A percentile compares a stretch with the other conserved stretches of the same genome.
These are phyloP conservation scores for Rhynchosporium graminicola DNA, from an alignment of 2,329 filamentous ascomycete species.

Conservation along the genomic window DNA sequence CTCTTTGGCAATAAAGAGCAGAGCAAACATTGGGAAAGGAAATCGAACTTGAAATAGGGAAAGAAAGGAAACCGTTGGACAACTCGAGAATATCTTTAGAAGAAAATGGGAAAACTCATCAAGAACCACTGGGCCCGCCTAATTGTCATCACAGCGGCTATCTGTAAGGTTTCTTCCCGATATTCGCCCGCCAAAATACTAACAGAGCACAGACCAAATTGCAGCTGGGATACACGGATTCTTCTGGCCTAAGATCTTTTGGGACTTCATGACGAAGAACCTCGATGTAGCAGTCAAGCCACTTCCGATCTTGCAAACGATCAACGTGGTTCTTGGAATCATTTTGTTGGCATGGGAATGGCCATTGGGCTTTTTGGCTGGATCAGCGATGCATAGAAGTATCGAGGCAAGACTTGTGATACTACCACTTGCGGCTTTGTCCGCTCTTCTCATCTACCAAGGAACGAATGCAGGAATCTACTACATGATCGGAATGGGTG, in stretches of 20 bases:
- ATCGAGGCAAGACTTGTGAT: slow-evolving; percentile 83
- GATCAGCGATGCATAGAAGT: slow-evolving; percentile 77
- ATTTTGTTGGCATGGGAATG: slow-evolving; percentile 85
- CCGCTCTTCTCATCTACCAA: slow-evolving; percentile 82
- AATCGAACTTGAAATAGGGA: slow-evolving; percentile 14
- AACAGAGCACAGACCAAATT: slow-evolving; percentile 69
- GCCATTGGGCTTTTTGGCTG: slow-evolving; percentile 78
- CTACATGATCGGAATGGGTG: slow-evolving; percentile 79
- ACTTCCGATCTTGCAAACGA: slow-evolving; percentile 81
- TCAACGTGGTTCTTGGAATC: slow-evolving; percentile 84
- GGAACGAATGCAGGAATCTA: slow-evolving; percentile 90
- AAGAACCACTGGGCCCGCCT: slow-evolving; percentile 99
- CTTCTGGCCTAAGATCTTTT: slow-evolving; percentile 99
- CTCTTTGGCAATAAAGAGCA: slow-evolving; percentile 22
- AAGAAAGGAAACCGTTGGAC: neutral
- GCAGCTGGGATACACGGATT: slow-evolving; percentile 80
- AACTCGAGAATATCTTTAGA: slow-evolving; percentile 23
- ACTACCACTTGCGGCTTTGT: slow-evolving; percentile 75
- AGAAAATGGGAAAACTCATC: slow-evolving; percentile 85
- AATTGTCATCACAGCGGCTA: slow-evolving; percentile 82
- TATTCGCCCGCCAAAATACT: slow-evolving; percentile 20
- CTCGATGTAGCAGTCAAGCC: slow-evolving; percentile 85
- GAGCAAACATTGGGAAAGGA: slow-evolving; percentile 11
- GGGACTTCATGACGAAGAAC: slow-evolving; percentile 91
- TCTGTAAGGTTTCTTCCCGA: slow-evolving; percentile 43